Conservation (phyloP, 2,329 filamentous ascomycete species). For the Pseudogymnoascus sp. region DNA sequence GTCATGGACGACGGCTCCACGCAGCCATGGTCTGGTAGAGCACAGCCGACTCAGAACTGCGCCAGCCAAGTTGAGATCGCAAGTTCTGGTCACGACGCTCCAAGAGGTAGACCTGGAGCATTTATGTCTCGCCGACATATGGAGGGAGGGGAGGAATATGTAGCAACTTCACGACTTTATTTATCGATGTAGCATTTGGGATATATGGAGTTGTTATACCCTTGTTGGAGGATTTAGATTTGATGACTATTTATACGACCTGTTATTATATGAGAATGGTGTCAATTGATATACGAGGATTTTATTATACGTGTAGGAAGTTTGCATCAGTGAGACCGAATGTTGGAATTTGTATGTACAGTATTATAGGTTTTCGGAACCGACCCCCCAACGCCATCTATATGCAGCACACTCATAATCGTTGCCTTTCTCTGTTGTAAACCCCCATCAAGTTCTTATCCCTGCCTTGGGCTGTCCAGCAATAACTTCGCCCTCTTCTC, state of each 20-base stretch:
- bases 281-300: neutral
- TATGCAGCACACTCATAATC: slow-evolving; percentile 1
- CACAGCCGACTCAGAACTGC: neutral
- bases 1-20: neutral
- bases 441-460: neutral
- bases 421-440: neutral
- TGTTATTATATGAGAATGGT: slow-evolving; percentile 8
- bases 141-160: neutral
- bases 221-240: slow-evolving; percentile 11
- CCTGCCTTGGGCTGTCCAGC: slow-evolving; percentile 29
- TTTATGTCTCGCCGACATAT: neutral
- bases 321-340: neutral
- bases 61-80: neutral
- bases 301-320: neutral
- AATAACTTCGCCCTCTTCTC: slow-evolving; percentile 68
- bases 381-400: slow-evolving; percentile 3
- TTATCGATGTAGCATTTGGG: slow-evolving; percentile 6
- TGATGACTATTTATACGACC: slow-evolving; percentile 8
- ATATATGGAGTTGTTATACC: slow-evolving; percentile 13
- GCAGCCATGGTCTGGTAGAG: neutral
- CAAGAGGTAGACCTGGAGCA: neutral
- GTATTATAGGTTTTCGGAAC: slow-evolving; percentile 6
- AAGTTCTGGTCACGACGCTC: neutral
- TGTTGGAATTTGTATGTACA: neutral
- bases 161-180: slow-evolving; percentile 5